Base-by-base conservation (phyloP, 345 rosid genomes). In the Eucalyptus polyanthemos region DNA sequence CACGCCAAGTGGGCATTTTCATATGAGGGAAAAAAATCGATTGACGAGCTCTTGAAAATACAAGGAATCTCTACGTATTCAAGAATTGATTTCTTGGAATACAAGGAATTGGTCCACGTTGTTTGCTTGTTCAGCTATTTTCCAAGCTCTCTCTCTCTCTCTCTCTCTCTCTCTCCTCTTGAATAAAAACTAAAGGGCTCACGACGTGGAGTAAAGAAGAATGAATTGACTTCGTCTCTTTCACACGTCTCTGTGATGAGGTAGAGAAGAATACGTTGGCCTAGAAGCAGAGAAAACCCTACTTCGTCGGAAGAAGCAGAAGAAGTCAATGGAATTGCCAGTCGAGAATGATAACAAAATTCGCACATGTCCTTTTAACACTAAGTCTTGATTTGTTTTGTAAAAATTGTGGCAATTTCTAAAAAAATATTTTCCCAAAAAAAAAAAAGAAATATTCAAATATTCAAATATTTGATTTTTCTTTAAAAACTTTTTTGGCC, bases 381-480 rank as follows among this genome's bases (percentile, higher is more conserved):
- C 37, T 40, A 76, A 34, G 7, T 6, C 29, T 56, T 56, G 13
- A 25, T 56, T 56, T 56, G 62, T 56, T 56, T 56, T 9, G 29
- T 11, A 9, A 56, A 53, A 1, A 21, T 53, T 0, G 58, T 53
- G 58, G 58, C 58, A 19, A 19, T 53, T 53, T 53, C 11, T 53
- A 53, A 53, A 51, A 17, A 53, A 21, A 8, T 53, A 8, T 21
- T 53, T 53, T 53, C 58, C 5, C 2, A 19, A 53, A 8, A 53
- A 0, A 8, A 53, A 1, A 53, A 53, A 53, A 21, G 0, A 17
- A 53, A 51, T 51, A 51, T 17, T 19, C 0, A 53, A 53, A 53
- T 53, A 53, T 53, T 53, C 0, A 53, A 53, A 53, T 1, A 0
- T 19, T 53, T 0, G 0, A 19, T 19, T 53, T 51, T 53, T 53